These are phyloP conservation scores for Cystobasidium pallidum DNA, from an alignment of 1,284 basidiomycete species.

Conservation along the genomic window DNA sequence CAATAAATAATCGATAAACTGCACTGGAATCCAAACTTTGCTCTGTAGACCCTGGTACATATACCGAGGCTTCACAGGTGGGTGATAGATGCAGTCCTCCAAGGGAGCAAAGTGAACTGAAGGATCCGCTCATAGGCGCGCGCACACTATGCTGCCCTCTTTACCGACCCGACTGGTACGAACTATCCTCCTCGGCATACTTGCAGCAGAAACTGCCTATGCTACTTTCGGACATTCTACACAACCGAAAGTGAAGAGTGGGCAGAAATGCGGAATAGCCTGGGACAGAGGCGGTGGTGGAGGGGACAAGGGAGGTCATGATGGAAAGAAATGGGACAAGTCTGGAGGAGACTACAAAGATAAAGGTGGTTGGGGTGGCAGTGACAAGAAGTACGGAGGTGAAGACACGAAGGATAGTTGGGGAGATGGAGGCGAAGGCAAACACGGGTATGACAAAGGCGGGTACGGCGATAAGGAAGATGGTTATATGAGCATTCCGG, in stretches of 20 bases:
- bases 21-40: no score
- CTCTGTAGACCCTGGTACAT: no score
- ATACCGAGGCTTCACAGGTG: no score
- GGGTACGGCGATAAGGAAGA: neutral
- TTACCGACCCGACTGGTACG: neutral
- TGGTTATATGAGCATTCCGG: neutral
- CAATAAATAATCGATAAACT: no score
- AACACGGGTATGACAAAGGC: neutral
- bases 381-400: slow-evolving; percentile 7
- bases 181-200: neutral
- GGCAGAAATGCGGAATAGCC: slow-evolving; percentile 3
- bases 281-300: slow-evolving; percentile 7
- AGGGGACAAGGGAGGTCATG: neutral
- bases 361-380: neutral
- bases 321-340: neutral
- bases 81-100: no score
- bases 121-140: neutral
- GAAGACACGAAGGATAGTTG: neutral
- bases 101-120: no score
- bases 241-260: slow-evolving; percentile 2
- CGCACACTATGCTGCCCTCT: neutral
- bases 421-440: neutral
- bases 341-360: neutral
- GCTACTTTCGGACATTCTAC: slow-evolving; percentile 3
- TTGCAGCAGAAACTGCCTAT: neutral